Conservation (phyloP, 2,329 filamentous ascomycete genomes). For the Colletotrichum cuscutae region DNA sequence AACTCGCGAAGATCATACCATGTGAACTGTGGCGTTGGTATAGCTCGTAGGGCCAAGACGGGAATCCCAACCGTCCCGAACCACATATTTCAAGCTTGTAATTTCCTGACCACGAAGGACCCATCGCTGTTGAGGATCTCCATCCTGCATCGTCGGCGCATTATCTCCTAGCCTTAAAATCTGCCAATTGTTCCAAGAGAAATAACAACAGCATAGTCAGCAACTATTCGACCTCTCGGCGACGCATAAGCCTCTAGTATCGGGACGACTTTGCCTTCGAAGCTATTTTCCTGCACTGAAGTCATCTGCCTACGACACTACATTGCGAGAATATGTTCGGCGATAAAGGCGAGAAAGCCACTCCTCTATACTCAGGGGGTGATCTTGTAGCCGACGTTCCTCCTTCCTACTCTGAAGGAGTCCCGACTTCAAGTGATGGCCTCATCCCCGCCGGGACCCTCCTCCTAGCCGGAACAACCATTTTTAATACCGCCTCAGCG, state of each 20-base stretch:
- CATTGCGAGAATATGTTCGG: not conserved
- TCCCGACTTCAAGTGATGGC: not conserved
- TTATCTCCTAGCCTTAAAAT: not conserved
- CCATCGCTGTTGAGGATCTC: not conserved
- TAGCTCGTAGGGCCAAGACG: not conserved
- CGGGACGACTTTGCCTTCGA: no score
- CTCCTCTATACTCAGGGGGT: not conserved
- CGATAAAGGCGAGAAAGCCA: not conserved
- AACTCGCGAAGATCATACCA: not conserved
- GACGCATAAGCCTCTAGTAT: no score
- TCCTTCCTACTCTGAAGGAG: not conserved
- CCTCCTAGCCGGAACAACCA: slow-evolving; percentile 45
- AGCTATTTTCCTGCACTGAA: no score
- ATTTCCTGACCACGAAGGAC: not conserved
- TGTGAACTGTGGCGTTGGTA: not conserved
- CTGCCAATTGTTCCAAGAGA: not conserved
- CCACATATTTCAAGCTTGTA: not conserved
- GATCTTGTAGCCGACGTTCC: not conserved
- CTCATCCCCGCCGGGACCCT: slow-evolving; percentile 45
- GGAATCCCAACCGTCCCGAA: not conserved
- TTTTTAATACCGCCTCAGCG: slow-evolving; percentile 36
- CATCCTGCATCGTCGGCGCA: not conserved
- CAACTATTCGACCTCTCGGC: not conserved
- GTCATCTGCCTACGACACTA: not conserved
- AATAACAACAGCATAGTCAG: not conserved